Conservation (phyloP, 2,329 filamentous ascomycete species). For the Claviceps paspali region DNA sequence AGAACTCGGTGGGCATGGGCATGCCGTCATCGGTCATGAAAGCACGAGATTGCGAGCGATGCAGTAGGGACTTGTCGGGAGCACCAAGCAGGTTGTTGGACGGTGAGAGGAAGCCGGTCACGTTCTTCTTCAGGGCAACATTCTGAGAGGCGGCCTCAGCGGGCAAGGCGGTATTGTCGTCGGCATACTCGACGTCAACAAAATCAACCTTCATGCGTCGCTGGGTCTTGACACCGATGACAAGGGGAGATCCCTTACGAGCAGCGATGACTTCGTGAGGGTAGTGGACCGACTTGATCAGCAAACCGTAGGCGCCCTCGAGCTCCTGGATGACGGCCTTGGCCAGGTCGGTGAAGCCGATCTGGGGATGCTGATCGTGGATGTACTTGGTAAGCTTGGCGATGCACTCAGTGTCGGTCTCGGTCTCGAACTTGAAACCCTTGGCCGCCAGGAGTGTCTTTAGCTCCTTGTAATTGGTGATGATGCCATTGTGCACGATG, state of each 20-base stretch:
- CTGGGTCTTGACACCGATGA: slow-evolving; percentile 91
- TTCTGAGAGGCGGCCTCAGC: slow-evolving; percentile 95
- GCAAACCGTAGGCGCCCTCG: slow-evolving; percentile 89
- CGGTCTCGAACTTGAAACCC: slow-evolving; percentile 97
- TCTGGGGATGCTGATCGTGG: slow-evolving; percentile 82
- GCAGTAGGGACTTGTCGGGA: slow-evolving; percentile 92
- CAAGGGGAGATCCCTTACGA: slow-evolving; percentile 93
- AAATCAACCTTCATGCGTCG: slow-evolving; percentile 99
- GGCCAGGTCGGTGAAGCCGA: slow-evolving; percentile 90
- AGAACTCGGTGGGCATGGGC: slow-evolving; percentile 97
- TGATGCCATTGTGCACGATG: slow-evolving; percentile 98
- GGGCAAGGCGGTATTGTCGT: slow-evolving; percentile 68
- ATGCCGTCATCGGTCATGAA: slow-evolving; percentile 98
- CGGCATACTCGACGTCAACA: slow-evolving; percentile 93
- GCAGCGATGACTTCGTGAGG: slow-evolving; percentile 95
- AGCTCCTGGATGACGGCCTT: slow-evolving; percentile 98
- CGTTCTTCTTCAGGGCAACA: slow-evolving; percentile 83
- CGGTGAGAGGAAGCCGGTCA: slow-evolving; percentile 50
- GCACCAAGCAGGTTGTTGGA: slow-evolving; percentile 56
- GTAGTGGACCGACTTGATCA: slow-evolving; percentile 97
- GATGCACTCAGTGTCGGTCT: slow-evolving; percentile 98
- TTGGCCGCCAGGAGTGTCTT: slow-evolving; percentile 86
- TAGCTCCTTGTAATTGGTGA: slow-evolving; percentile 99
- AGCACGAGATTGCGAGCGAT: slow-evolving; percentile 94
- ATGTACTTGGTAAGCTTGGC: slow-evolving; percentile 98